Conservation (phyloP, 2,329 filamentous ascomycete genomes). For the Gaeumannomyces tritici region DNA sequence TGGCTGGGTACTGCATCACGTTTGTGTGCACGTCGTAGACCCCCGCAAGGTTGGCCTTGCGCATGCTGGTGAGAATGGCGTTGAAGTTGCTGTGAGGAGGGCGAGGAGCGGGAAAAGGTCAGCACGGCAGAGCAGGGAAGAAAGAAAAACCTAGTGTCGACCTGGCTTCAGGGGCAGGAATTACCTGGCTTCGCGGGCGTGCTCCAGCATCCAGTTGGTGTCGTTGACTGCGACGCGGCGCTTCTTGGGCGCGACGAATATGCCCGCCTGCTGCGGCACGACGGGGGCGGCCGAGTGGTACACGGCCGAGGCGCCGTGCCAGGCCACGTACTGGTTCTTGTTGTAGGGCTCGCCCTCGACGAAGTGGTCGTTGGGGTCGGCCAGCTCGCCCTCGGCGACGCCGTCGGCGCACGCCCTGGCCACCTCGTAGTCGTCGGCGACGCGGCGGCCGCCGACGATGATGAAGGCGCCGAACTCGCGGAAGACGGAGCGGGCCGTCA, state of each 20-base stretch:
- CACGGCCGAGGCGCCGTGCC: slow-evolving; percentile 93
- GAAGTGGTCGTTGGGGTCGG: slow-evolving; percentile 78
- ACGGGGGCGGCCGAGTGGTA: slow-evolving; percentile 78
- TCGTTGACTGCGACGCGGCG: slow-evolving; percentile 82
- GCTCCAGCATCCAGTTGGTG: slow-evolving; percentile 93
- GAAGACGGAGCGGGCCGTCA: slow-evolving; percentile 93
- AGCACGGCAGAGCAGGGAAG: background rate
- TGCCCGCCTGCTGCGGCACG: slow-evolving; percentile 66
- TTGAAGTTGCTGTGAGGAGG: slow-evolving; percentile 67
- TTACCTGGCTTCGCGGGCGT: slow-evolving; percentile 83
- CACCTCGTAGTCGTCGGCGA: slow-evolving; percentile 86
- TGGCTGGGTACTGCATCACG: slow-evolving; percentile 73
- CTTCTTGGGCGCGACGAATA: slow-evolving; percentile 68
- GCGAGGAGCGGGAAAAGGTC: slow-evolving; percentile 5
- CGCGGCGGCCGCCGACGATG: slow-evolving; percentile 77
- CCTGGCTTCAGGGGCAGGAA: slow-evolving; percentile 16
- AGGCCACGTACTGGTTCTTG: slow-evolving; percentile 97
- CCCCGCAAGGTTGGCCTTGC: slow-evolving; percentile 61
- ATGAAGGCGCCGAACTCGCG: slow-evolving; percentile 93
- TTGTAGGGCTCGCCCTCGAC: slow-evolving; percentile 83
- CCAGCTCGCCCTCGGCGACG: slow-evolving; percentile 77
- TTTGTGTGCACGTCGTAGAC: slow-evolving; percentile 95
- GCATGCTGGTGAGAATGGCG: slow-evolving; percentile 56
- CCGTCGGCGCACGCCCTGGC: slow-evolving; percentile 66
- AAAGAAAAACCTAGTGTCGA: background rate